A percentile compares a stretch with the other conserved stretches of the same genome.
Evolutionary conservation across 352 stramenopile species (phyloP).

Genomic region (Pythium insidiosum): DNA sequence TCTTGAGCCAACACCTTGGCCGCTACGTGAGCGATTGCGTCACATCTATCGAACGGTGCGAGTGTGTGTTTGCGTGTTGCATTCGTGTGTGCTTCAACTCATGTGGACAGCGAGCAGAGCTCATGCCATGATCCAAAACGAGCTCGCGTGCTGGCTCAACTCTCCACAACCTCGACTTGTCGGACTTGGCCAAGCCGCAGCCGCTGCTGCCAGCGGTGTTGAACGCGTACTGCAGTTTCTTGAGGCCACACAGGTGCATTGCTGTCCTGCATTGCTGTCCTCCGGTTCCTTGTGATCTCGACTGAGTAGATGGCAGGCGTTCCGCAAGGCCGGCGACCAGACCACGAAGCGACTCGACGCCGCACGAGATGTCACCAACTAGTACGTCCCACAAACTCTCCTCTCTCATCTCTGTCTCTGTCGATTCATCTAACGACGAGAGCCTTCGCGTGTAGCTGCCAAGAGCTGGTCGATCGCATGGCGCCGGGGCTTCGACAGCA

Average conservation of each 20-base stretch:
- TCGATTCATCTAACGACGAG: too few species aligned
- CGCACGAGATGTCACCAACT: conserved; percentile 18
- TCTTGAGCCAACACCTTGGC: conserved; percentile 20
- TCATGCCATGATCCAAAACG: conserved; percentile 3
- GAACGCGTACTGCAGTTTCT: conserved; percentile 29
- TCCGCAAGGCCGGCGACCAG: too few species aligned
- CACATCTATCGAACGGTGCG: conserved; percentile 23
- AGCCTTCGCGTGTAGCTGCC: conserved; percentile 21
- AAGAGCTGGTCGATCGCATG: conserved; percentile 23
- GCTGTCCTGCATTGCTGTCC: too few species aligned
- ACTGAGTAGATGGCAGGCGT: too few species aligned
- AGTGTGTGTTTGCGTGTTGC: not conserved
- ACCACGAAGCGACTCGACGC: too few species aligned
- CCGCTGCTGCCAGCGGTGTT: conserved; percentile 16
- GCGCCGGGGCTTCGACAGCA: conserved; percentile 24
- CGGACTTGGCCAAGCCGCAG: conserved; percentile 19
- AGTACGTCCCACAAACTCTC: conserved; percentile 17
- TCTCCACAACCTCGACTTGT: conserved; percentile 14
- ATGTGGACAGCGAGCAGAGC: not conserved
- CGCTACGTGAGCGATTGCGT: conserved; percentile 17
- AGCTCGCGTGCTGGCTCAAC: conserved; percentile 19
- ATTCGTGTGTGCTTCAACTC: too few species aligned
- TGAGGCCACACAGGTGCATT: conserved; percentile 22
- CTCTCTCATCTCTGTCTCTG: too few species aligned
- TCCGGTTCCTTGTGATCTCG: too few species aligned